Evolutionary conservation across 1,284 basidiomycete species (phyloP), one percentile per base, ranked within the genome.

Genomic region (Jaminaea rosea): DNA sequence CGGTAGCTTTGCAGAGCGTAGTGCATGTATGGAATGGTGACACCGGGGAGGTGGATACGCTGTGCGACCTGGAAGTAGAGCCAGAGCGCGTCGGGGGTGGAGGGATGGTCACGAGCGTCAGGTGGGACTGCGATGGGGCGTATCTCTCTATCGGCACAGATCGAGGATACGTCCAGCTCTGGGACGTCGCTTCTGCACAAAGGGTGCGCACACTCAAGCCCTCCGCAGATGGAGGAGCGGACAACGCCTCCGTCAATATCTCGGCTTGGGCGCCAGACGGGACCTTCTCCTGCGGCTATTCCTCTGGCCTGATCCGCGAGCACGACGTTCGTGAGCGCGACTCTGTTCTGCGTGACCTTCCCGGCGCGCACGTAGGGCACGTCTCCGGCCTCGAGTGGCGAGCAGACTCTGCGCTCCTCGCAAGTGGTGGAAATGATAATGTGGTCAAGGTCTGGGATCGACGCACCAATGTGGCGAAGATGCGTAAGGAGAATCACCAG

Each of bases 381-480:
- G 67, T 72, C 8, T 72, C 67, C 53, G 71, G 71, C 4, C 64
- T 73, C 48, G 55, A 58, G 23, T 73, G 69, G 68, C 57, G 71
- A 13, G 57, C 55, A 17, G 77, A 79, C 58, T 78, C 77, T 72
- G 80, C 83, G 10, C 83, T 89, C 60, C 86, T 92, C 77, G 78
- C 94, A 53, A 94, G 92, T 1, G 94, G 93, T 60, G 93, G 93
- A 27, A 89, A 92, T 73, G 94, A 98, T 81, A 96, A 94, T 75
- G 81, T 86, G 45, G 90, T 98, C 1, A 90, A 96, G 69, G 76
- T 98, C 13, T 98, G 93, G 75, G 92, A 97, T 77, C 81, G 85
- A 55, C 80, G 79, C 67, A 86, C 84, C 9, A 84, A 87, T 75
- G 96, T 96, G 75, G 88, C 93, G 9, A 76, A 94, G 50, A 87